Base-by-base conservation (phyloP, 1,284 basidiomycete genomes). In the Rhizopogon parksii region DNA sequence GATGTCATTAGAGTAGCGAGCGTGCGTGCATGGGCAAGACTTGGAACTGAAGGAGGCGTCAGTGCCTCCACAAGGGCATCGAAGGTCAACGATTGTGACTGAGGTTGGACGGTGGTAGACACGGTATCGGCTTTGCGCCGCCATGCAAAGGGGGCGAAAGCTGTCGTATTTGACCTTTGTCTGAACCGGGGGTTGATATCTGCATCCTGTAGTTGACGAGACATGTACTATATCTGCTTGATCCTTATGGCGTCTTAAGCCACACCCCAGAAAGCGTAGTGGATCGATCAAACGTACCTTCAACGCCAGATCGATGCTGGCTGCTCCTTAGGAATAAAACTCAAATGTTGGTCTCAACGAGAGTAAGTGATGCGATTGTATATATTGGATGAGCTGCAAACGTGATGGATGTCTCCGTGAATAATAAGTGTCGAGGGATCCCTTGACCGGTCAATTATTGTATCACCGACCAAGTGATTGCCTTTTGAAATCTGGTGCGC, bases 31-130 rank as follows among this genome's bases (percentile, higher is more conserved):
- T 82, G 72, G 6, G 63, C 52, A 1, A 82, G 60, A 57, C 79
- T 82, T 3, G 82, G 81, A 9, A 80, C 79, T 3, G 77, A 71
- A 32, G 82, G 80, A 2, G 80, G 78, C 1, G 71, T 71, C 36
- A 83, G 69, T 12, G 72, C 70, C 40, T 75, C 68, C 30, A 82
- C 72, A 25, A 83, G 70, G 32, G 66, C 71, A 36, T 77, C 72
- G 21, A 80, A 59, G 1, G 75, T 58, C 6, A 77, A 64, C 47
- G 39, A 52, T 51, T 49, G 66, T 51, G 51, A 39, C n/a, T 53
- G 59, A 25, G 52, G 48, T 15, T 59, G 57, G 11, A 60, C 56
- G 6, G 67, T 57, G 19, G 60, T 55, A 2, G 69, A 58, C 21
- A 63, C 57, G 34, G 66, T 61, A 58, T 75, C 67, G 47, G 62